phyloP scores from a whole-genome alignment of 352 stramenopile species.

The Pythium plurisporium region DNA sequence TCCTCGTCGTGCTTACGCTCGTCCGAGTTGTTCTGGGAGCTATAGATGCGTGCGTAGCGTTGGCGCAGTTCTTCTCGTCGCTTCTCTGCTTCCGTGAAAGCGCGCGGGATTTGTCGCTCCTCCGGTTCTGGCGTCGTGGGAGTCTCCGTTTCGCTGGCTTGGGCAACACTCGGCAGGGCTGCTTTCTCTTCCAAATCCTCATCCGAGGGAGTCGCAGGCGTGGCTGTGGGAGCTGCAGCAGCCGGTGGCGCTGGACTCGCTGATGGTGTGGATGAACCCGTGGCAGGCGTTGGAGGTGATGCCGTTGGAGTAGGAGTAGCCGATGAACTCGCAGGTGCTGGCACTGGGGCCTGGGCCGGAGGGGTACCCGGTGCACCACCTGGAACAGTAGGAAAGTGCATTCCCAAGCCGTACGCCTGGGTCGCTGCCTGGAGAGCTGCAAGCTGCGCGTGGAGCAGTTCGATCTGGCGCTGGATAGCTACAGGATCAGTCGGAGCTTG shows the following conservation, averaged over 20 bases:
- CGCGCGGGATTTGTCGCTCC: conserved; percentile 20
- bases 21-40: not conserved
- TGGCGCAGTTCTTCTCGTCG: conserved; percentile 30
- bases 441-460: conserved; percentile 24
- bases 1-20: conserved; percentile 17
- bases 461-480: conserved; percentile 25
- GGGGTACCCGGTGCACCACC: no score
- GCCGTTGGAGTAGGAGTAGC: not conserved
- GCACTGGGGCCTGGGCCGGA: not conserved
- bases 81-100: conserved; percentile 25
- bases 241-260: not conserved
- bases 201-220: not conserved
- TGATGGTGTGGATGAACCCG: not conserved
- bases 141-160: not conserved
- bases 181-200: conserved; percentile 26
- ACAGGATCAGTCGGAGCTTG: conserved; percentile 17
- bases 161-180: not conserved
- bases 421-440: conserved; percentile 23
- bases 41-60: conserved; percentile 32
- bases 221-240: not conserved
- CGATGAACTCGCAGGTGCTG: not conserved
- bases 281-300: not conserved
- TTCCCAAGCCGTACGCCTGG: conserved; percentile 18
- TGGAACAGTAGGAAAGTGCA: conserved; percentile 8
- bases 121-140: not conserved